Evolutionary conservation across 306 rosid species (phyloP), one percentile per base, ranked within the genome.

Genomic region (Cicer arietinum): DNA sequence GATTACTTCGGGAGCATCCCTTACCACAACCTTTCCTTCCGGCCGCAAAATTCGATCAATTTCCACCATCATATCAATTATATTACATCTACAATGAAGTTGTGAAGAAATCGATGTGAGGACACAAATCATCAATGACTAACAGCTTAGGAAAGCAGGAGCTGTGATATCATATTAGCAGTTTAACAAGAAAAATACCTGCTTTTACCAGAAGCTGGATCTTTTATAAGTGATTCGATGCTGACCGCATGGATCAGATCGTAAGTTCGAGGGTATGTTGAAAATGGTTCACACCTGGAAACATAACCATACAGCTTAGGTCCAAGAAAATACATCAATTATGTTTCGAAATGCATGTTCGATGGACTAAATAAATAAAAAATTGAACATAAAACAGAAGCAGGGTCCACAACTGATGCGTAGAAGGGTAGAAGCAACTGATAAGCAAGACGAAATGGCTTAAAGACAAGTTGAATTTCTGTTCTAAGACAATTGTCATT

Each of bases 231-330:
- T 18, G 95, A 94, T 71, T 88, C 97, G 60, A 94, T 90, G 76
- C 87, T 80, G 8, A 86, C 42, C 46, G 89, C 98, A 58, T 94
- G 98, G 82, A 94, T 85, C 66, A 94, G 86, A 81, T 94, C 98
- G 62, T 94, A 94, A 35, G 90, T 82, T 62, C 98, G 97, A 48
- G 98, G 98, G 74, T 94, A 94, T 0, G 98, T 94, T 13, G 98
- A 94, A 87, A 94, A 94, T 18, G 98, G 96, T 82, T 94, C 98
- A 61, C 98, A 94, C 98, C 98, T 94, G 84, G 17, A 46, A 77
- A 44, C 68, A 80, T 75, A 81, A 84, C 48, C 64, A 80, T 45
- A 45, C 45, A 81, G 67, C 64, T 84, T 84, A 83, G 71, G 54
- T 40, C 85, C 66, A 71, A 79, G 53, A 54, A 41, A 75, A 42